Conservation (phyloP, 2,329 filamentous ascomycete species). For the Byssothecium circinans region DNA sequence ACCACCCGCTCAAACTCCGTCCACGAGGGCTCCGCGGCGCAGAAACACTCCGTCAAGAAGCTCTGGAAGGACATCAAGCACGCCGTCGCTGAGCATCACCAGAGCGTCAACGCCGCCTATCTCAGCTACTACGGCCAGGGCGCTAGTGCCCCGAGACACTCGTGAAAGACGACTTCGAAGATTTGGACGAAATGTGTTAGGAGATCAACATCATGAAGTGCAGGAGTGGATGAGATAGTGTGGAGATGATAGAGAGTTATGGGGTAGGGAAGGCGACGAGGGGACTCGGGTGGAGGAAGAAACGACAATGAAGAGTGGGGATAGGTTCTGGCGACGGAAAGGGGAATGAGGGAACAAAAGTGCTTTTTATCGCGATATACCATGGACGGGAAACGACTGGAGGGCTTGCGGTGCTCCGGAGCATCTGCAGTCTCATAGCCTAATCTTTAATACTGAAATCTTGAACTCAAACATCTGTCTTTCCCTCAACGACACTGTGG, state of each 20-base stretch:
- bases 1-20: not conserved
- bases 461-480: no score
- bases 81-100: conserved; percentile 31
- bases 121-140: conserved; percentile 26
- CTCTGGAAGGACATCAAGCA: conserved; percentile 34
- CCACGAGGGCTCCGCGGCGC: conserved; percentile 5
- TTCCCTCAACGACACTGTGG: no score
- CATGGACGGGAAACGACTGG: not conserved
- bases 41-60: conserved; percentile 29
- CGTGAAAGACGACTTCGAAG: not conserved
- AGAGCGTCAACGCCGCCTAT: conserved; percentile 33
- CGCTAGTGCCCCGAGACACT: not conserved
- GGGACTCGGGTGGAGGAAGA: not conserved
- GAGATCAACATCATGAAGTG: not conserved
- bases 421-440: not conserved
- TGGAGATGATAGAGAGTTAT: not conserved
- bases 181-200: not conserved
- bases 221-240: not conserved
- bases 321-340: not conserved
- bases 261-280: not conserved
- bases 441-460: conserved; percentile 2
- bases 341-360: not conserved
- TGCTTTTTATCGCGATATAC: conserved; percentile 1
- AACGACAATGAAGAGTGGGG: not conserved
- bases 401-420: not conserved